Evolutionary conservation across 2,329 filamentous ascomycete species (phyloP).

Genomic region (Sporothrix variecibatus): DNA sequence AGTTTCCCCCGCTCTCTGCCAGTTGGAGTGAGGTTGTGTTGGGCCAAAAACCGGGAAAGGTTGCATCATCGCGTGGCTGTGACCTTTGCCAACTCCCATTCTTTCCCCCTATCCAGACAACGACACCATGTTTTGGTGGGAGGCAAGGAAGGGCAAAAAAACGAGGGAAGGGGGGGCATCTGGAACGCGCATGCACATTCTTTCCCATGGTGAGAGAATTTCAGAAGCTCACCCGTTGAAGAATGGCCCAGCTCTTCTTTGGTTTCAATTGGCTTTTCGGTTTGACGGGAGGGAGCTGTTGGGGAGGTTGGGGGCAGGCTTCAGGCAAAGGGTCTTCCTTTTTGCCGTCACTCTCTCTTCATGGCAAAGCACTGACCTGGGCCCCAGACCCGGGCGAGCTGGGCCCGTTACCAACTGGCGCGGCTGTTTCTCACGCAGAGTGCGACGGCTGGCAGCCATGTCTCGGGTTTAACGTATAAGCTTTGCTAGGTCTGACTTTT

Average conservation of each 20-base stretch:
- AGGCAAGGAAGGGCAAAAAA: background rate
- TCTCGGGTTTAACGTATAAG: too few relatives aligned
- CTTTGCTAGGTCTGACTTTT: too few relatives aligned
- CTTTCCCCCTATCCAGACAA: background rate
- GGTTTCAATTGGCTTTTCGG: background rate
- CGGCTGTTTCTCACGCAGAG: too few relatives aligned
- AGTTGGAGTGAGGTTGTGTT: background rate
- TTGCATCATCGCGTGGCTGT: conserved; percentile 26
- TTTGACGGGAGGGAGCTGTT: conserved; percentile 18
- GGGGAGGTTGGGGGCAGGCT: conserved; percentile 22
- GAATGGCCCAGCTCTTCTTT: background rate
- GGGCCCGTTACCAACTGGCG: too few relatives aligned
- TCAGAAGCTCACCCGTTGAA: background rate
- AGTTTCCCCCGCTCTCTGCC: conserved; percentile 6
- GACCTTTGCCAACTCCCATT: background rate
- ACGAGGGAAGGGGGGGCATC: background rate
- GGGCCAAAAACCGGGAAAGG: conserved; percentile 12
- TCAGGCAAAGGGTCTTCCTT: too few relatives aligned
- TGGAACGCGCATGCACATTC: background rate
- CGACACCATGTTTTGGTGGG: background rate
- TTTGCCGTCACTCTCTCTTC: background rate
- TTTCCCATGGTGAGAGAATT: background rate
- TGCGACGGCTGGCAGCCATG: too few relatives aligned
- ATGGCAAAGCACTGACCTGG: conserved; percentile 11
- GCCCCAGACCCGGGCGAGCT: too few relatives aligned